Evolutionary conservation across 139 green algal species (phyloP).

Genomic region (Volvox reticuliferus): DNA sequence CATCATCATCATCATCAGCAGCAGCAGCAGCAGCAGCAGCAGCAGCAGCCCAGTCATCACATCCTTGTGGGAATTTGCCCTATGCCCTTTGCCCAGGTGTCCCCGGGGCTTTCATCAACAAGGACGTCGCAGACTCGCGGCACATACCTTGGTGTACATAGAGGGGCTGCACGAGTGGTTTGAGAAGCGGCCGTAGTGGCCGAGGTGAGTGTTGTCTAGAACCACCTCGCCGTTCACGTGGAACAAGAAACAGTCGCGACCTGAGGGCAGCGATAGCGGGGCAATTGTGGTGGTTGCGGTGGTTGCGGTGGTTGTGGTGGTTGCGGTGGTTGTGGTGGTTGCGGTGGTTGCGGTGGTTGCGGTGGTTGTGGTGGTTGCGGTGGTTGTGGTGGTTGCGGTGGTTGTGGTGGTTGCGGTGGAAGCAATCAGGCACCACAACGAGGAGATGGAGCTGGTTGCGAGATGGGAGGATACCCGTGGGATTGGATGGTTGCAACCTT

Average conservation of each 20-base stretch:
- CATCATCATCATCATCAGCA: no score
- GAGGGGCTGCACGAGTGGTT: slow-evolving; percentile 94
- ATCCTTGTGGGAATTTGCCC: no score
- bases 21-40: no score
- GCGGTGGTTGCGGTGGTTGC: neutral
- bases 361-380: neutral
- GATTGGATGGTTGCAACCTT: no score
- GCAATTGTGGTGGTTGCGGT: neutral
- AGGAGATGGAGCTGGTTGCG: no score
- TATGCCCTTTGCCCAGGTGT: no score
- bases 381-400: neutral
- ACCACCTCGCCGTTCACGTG: slow-evolving; percentile 81
- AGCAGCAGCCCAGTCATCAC: no score
- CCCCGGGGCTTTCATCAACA: no score
- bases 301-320: neutral
- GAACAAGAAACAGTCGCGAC: slow-evolving; percentile 95
- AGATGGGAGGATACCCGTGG: no score
- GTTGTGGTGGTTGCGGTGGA: no score
- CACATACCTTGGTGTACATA: slow-evolving; percentile 84
- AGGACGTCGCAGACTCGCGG: no score
- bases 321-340: neutral
- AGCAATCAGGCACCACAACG: neutral
- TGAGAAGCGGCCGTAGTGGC: slow-evolving; percentile 87
- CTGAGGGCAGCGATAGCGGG: neutral
- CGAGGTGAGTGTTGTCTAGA: slow-evolving; percentile 85